A percentile compares a stretch with the other conserved stretches of the same genome.
Evolutionary conservation across 805 yeast species (phyloP).

Genomic region (Zygotorulaspora sp.): DNA sequence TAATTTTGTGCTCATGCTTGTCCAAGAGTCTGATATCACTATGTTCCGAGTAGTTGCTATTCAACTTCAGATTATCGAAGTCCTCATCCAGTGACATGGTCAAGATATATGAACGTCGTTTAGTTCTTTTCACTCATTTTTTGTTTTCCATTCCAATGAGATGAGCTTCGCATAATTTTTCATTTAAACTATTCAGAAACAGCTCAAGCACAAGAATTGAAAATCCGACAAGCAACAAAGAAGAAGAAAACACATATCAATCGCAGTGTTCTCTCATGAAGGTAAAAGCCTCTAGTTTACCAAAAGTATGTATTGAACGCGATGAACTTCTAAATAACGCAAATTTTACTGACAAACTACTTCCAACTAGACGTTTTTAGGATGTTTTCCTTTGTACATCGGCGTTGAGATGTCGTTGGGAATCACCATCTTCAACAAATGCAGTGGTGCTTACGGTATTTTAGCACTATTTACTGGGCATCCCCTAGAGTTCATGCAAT

Average conservation of each 20-base stretch:
- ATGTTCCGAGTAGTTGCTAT: constrained; percentile 19
- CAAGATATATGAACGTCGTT: background rate
- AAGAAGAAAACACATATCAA: too few relatives aligned
- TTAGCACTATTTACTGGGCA: constrained; percentile 86
- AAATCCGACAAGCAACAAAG: background rate
- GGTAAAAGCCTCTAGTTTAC: constrained; percentile 11
- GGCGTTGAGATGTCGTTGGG: constrained; percentile 83
- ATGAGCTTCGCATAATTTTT: constrained; percentile 3
- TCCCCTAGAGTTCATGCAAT: constrained; percentile 74
- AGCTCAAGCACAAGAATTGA: background rate
- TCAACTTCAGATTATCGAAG: constrained; percentile 18
- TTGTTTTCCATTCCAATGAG: background rate
- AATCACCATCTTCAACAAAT: constrained; percentile 76
- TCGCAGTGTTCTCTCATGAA: constrained; percentile 2
- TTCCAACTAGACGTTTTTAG: constrained; percentile 51
- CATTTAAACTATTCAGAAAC: constrained; percentile 1
- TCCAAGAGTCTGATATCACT: constrained; percentile 50
- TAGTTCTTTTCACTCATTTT: background rate
- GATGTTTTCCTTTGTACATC: constrained; percentile 68
- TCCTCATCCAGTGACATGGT: constrained; percentile 25
- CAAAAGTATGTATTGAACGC: constrained; percentile 21
- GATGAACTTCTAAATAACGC: too few relatives aligned
- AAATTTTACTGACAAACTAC: background rate
- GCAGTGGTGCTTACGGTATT: constrained; percentile 84
- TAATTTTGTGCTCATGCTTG: constrained; percentile 61